Conservation (phyloP, 768 basidiomycete genomes). For the Mycena pura region DNA sequence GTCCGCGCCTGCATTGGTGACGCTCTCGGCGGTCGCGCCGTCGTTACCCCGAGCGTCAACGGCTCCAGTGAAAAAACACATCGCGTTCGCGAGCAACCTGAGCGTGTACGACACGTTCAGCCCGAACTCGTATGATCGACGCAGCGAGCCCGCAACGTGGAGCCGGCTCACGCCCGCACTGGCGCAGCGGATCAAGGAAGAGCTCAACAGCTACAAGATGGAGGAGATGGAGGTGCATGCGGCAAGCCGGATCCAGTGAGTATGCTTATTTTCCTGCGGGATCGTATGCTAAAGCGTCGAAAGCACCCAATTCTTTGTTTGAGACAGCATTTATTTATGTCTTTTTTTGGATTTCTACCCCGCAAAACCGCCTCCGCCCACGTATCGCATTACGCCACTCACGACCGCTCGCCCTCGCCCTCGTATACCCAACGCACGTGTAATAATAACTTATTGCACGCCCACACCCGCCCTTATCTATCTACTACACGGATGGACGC, state of each 20-base stretch:
- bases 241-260: constrained; percentile 88
- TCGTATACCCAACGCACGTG: constrained; percentile 20
- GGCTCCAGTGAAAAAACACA: constrained; percentile 62
- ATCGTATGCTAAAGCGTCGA: constrained; percentile 2
- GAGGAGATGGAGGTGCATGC: constrained; percentile 99
- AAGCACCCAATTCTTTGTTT: constrained; percentile 91
- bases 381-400: constrained; percentile 10
- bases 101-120: constrained; percentile 98
- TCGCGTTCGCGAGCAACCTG: constrained; percentile 90
- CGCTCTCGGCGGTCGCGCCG: constrained; percentile 54
- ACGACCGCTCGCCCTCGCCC: neutral
- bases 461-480: neutral
- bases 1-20: constrained; percentile 86
- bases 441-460: constrained; percentile 25
- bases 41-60: constrained; percentile 79
- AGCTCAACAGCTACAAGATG: constrained; percentile 98
- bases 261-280: constrained; percentile 27
- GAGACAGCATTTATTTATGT: constrained; percentile 38
- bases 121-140: constrained; percentile 86
- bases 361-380: constrained; percentile 24
- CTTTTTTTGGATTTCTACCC: constrained; percentile 42
- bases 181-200: constrained; percentile 97
- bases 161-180: constrained; percentile 93
- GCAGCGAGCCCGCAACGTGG: constrained; percentile 97
- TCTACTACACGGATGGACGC: neutral